These are phyloP conservation scores for Cordyceps tenuipes DNA, from an alignment of 2,329 filamentous ascomycete genomes.

Conservation along the genomic window DNA sequence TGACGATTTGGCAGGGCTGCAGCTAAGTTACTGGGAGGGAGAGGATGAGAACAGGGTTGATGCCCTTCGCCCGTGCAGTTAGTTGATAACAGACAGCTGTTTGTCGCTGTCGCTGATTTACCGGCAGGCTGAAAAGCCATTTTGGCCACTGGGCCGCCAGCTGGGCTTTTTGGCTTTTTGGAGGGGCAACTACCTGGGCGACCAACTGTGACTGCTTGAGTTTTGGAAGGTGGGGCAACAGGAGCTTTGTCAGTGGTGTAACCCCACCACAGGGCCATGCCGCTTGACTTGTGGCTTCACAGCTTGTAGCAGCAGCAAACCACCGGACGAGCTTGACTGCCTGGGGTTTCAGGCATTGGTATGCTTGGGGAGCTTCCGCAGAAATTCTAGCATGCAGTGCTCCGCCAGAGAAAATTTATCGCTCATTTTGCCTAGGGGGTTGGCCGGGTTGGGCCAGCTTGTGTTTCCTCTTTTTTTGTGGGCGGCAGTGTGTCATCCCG, in stretches of 20 bases:
- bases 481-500: not conserved
- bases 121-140: no score
- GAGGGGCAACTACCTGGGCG: not conserved
- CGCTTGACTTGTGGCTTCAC: not conserved
- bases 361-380: not conserved
- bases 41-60: not conserved
- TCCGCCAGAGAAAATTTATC: conserved; percentile 6
- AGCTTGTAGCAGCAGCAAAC: not conserved
- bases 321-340: not conserved
- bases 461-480: conserved; percentile 10
- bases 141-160: no score
- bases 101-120: no score
- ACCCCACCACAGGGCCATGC: no score
- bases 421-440: conserved; percentile 1
- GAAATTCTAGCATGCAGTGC: not conserved
- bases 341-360: not conserved
- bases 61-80: not conserved
- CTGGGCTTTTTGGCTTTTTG: not conserved
- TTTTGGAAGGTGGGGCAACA: no score
- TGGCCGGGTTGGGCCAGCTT: not conserved
- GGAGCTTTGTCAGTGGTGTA: no score
- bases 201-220: no score
- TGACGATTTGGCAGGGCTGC: not conserved
- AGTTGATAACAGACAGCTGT: no score
- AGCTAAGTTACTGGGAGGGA: not conserved